These are phyloP conservation scores for Volvox reticuliferus DNA, from an alignment of 139 green algal genomes.

Conservation along the genomic window DNA sequence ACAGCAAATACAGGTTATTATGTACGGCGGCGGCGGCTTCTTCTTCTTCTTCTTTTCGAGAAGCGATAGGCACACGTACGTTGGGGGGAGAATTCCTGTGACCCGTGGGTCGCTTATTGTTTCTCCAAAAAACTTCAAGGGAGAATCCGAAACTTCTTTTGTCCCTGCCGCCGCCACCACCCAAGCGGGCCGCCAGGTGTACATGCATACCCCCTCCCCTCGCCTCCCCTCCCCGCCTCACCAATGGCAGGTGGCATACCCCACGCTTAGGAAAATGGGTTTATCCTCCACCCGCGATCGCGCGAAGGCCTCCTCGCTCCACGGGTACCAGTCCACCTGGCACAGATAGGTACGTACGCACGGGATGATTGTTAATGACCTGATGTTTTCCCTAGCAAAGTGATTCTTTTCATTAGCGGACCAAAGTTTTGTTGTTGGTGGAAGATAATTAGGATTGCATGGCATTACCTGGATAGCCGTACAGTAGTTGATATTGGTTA, in stretches of 20 bases:
- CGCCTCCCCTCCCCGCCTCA: too few relatives aligned
- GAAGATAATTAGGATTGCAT: background rate
- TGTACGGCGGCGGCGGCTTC: too few relatives aligned
- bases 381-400: too few relatives aligned
- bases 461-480: background rate
- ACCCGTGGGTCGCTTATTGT: too few relatives aligned
- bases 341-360: background rate
- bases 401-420: background rate
- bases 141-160: too few relatives aligned
- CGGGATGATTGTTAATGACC: background rate
- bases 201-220: background rate
- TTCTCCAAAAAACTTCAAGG: too few relatives aligned
- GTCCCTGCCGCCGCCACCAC: too few relatives aligned
- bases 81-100: too few relatives aligned
- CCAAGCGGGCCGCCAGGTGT: too few relatives aligned
- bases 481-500: background rate
- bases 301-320: slow-evolving; percentile 86
- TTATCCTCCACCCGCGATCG: slow-evolving; percentile 75
- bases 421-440: background rate
- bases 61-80: too few relatives aligned
- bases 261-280: slow-evolving; percentile 92
- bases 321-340: slow-evolving; percentile 94
- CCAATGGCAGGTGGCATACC: slow-evolving; percentile 80
- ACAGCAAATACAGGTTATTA: too few relatives aligned
- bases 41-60: too few relatives aligned